Evolutionary conservation across 352 stramenopile genomes (phyloP).

Genomic region (Globisporangium cystogenes): DNA sequence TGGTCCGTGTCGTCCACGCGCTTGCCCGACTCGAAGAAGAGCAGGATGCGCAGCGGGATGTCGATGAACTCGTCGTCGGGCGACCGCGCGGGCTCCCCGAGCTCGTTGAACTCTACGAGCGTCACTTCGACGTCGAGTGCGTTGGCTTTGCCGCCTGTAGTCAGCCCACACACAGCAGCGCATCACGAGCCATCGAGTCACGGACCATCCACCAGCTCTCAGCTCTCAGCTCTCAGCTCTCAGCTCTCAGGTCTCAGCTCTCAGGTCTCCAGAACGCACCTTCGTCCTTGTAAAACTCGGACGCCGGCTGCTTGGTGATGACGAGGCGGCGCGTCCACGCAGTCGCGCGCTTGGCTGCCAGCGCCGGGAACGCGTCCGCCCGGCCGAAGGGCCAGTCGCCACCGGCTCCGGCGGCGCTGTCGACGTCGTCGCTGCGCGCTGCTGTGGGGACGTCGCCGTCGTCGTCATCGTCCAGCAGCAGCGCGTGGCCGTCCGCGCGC

Average conservation of each 20-base stretch:
- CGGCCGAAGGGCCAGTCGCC: conserved; percentile 14
- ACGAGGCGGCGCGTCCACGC: conserved; percentile 70
- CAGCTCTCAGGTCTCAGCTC: background rate
- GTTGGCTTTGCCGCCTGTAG: conserved; percentile 76
- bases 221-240: background rate
- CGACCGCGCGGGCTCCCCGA: conserved; percentile 55
- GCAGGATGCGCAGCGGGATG: conserved; percentile 70
- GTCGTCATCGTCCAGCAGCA: background rate
- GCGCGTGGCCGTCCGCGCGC: background rate
- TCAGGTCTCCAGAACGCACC: conserved; percentile 12
- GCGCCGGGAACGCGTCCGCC: conserved; percentile 4
- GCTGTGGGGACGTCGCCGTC: no score
- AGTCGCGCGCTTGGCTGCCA: conserved; percentile 21
- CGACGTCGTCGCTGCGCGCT: conserved; percentile 3
- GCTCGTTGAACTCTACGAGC: conserved; percentile 74
- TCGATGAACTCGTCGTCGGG: conserved; percentile 72
- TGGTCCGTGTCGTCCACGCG: conserved; percentile 78
- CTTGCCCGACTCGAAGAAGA: conserved; percentile 86
- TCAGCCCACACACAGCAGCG: background rate
- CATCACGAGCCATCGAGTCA: background rate
- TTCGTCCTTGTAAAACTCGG: conserved; percentile 89
- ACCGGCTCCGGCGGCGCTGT: no score
- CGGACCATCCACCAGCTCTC: background rate
- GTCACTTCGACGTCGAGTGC: conserved; percentile 74
- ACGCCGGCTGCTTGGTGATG: conserved; percentile 80